A percentile compares a stretch with the other conserved stretches of the same genome.
Conservation (phyloP, 163 green algal species). For the Scenedesmus sp. region DNA sequence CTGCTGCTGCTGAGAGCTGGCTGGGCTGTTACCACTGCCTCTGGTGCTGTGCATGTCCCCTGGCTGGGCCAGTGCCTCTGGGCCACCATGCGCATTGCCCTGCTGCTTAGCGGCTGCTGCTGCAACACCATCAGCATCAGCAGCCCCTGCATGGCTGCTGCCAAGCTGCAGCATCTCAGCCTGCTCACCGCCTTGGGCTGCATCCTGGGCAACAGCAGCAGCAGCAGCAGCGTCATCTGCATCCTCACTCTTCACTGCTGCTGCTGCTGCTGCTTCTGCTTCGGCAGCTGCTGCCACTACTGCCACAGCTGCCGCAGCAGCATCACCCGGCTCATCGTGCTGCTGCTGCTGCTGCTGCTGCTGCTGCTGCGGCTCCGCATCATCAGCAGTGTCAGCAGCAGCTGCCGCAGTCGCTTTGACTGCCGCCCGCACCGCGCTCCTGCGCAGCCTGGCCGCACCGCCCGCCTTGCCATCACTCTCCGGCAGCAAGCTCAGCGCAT, state of each 20-base stretch:
- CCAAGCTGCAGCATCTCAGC: not conserved
- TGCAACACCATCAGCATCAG: not conserved
- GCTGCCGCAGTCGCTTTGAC: constrained; percentile 4
- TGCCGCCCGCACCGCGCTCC: not conserved
- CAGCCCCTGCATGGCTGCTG: not conserved
- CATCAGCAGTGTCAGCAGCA: not conserved
- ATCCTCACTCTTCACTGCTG: not conserved
- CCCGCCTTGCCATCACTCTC: constrained; percentile 1
- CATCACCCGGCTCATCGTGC: not conserved
- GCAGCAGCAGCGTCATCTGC: not conserved
- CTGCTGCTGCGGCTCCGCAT: not conserved
- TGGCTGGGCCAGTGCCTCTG: not conserved
- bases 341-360: constrained; percentile 9
- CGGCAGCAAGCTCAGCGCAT: constrained; percentile 17
- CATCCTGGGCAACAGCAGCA: not conserved
- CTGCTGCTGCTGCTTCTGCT: not conserved
- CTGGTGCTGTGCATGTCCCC: not conserved
- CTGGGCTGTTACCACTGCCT: not conserved
- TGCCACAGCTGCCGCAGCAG: not conserved
- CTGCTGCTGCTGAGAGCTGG: not conserved
- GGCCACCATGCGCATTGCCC: not conserved
- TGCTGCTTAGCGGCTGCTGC: not conserved
- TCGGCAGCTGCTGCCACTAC: not conserved
- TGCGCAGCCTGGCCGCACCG: constrained; percentile 15
- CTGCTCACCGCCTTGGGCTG: not conserved